A percentile compares a stretch with the other conserved stretches of the same genome.
Evolutionary conservation across 352 stramenopile species (phyloP).

Genomic region (Thalassiosira hispida): DNA sequence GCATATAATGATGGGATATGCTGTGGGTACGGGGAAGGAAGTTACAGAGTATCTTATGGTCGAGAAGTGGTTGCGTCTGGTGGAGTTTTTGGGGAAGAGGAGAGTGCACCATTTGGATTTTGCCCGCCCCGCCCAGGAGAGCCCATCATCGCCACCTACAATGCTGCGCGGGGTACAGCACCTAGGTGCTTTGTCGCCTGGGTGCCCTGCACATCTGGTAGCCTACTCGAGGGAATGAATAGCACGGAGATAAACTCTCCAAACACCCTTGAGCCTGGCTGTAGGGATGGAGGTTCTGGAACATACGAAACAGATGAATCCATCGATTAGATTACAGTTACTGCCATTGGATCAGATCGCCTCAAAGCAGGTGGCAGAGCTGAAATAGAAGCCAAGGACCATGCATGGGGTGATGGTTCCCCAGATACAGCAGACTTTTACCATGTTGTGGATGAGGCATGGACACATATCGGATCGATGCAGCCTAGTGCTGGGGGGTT

Average conservation of each 20-base stretch:
- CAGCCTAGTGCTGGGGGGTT: background rate
- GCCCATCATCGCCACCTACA: too few relatives aligned
- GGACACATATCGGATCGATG: slow-evolving; percentile 6
- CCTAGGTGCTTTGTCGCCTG: slow-evolving; percentile 1
- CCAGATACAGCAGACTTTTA: slow-evolving; percentile 42
- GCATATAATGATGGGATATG: slow-evolving; percentile 23
- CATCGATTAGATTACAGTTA: slow-evolving; percentile 19
- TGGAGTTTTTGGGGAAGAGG: background rate
- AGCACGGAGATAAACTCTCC: background rate
- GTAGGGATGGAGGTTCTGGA: background rate
- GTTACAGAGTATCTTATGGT: background rate
- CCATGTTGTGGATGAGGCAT: slow-evolving; percentile 18
- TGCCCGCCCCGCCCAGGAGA: background rate
- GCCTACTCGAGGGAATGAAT: background rate
- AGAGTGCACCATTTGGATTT: background rate
- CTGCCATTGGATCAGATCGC: background rate
- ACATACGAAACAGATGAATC: slow-evolving; percentile 32
- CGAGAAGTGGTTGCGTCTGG: background rate
- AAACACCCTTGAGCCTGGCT: background rate
- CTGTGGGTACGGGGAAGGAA: slow-evolving; percentile 5
- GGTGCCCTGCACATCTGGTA: background rate
- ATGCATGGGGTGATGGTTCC: slow-evolving; percentile 4
- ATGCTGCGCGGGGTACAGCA: background rate
- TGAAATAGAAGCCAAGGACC: slow-evolving; percentile 18
- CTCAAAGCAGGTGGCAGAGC: background rate